phyloP scores from a whole-genome alignment of 305 asterid species.

The Salvia sclarea region DNA sequence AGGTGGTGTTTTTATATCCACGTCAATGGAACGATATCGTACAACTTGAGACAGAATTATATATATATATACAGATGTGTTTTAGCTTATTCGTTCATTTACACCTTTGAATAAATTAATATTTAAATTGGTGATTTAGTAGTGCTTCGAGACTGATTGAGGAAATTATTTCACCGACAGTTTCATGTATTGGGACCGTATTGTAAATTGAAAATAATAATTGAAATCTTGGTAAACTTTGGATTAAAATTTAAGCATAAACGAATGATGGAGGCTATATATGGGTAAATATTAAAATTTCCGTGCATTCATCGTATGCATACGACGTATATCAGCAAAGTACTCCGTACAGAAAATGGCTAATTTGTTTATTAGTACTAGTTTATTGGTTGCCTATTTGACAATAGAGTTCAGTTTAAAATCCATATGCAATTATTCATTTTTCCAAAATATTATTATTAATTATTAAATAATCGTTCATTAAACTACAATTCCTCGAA shows the following conservation, averaged over 20 bases:
- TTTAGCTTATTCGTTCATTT: too few species aligned
- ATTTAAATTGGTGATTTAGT: too few species aligned
- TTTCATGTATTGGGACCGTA: too few species aligned
- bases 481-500: too few species aligned
- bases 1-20: too few species aligned
- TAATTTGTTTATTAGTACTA: not conserved
- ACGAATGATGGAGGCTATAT: slow-evolving; percentile 24
- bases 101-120: too few species aligned
- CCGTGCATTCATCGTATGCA: not conserved
- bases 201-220: too few species aligned
- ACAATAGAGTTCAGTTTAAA: not conserved
- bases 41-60: too few species aligned
- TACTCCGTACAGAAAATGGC: not conserved
- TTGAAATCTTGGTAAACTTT: slow-evolving; percentile 21
- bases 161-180: too few species aligned
- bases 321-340: not conserved
- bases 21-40: too few species aligned
- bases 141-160: too few species aligned
- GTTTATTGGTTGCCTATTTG: not conserved
- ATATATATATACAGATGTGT: too few species aligned
- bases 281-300: not conserved
- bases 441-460: not conserved
- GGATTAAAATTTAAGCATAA: slow-evolving; percentile 38
- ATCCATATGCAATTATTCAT: not conserved
- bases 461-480: not conserved